phyloP scores from a whole-genome alignment of 768 basidiomycete genomes.

The Amylocystis lapponica region DNA sequence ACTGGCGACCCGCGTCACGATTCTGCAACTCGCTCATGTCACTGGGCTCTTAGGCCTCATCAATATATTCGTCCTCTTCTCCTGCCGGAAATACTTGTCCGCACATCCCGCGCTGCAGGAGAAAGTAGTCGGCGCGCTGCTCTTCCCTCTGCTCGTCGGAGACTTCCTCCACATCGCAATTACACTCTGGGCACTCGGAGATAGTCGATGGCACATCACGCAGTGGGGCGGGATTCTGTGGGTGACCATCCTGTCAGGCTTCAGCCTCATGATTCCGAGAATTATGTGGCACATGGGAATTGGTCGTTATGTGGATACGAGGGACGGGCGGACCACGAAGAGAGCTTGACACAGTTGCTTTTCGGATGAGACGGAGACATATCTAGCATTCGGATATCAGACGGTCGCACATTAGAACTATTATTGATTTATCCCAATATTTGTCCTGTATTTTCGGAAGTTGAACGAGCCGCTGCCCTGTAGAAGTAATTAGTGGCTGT shows the following conservation, averaged over 20 bases:
- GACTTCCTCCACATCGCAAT: slow-evolving; percentile 62
- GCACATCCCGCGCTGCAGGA: slow-evolving; percentile 62
- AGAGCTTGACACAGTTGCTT: slow-evolving; percentile 10
- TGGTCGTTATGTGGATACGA: slow-evolving; percentile 62
- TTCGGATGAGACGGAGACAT: background rate
- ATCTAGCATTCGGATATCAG: background rate
- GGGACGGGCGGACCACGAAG: slow-evolving; percentile 39
- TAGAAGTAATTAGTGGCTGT: background rate
- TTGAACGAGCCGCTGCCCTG: background rate
- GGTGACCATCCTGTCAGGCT: slow-evolving; percentile 56
- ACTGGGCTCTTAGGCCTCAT: slow-evolving; percentile 69
- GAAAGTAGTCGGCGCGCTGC: slow-evolving; percentile 56
- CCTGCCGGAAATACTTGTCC: slow-evolving; percentile 54
- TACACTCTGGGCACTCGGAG: slow-evolving; percentile 75
- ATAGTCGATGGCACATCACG: slow-evolving; percentile 52
- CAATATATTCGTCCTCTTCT: slow-evolving; percentile 60
- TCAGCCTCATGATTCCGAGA: slow-evolving; percentile 63
- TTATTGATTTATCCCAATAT: background rate
- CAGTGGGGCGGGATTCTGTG: slow-evolving; percentile 69
- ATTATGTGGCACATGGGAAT: slow-evolving; percentile 72
- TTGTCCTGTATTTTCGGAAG: background rate
- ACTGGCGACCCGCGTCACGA: slow-evolving; percentile 59
- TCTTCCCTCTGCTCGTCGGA: slow-evolving; percentile 64
- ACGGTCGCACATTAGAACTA: background rate
- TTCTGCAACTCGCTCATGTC: slow-evolving; percentile 73